Conservation (phyloP, 345 rosid species). For the Lagerstroemia speciosa region DNA sequence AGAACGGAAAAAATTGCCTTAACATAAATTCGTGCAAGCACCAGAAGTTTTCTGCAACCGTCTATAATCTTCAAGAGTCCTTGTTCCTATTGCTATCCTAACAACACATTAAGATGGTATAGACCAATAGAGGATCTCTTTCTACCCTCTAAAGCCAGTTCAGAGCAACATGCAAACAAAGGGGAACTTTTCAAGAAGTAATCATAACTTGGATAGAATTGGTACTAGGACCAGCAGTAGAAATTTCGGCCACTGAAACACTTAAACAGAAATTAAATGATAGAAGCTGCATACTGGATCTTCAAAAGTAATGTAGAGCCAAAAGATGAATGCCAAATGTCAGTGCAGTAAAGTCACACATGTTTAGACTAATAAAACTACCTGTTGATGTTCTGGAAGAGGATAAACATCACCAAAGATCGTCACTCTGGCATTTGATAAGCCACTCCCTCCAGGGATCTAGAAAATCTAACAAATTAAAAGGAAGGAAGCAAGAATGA, state of each 20-base stretch:
- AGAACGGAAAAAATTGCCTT: neutral
- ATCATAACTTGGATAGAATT: neutral
- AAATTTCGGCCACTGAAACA: neutral
- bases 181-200: neutral
- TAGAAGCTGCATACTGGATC: neutral
- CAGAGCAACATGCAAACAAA: neutral
- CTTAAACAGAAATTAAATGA: neutral
- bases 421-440: conserved; percentile 95
- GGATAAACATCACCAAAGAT: conserved; percentile 91
- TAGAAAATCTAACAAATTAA: conserved; percentile 23
- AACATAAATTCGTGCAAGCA: neutral
- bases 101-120: neutral
- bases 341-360: neutral
- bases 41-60: neutral
- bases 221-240: neutral
- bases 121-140: neutral
- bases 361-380: conserved; percentile 9
- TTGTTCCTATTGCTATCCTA: neutral
- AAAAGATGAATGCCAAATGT: neutral
- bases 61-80: neutral
- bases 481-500: conserved; percentile 3
- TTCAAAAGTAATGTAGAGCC: neutral
- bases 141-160: neutral
- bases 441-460: conserved; percentile 99
- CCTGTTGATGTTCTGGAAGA: conserved; percentile 83